Evolutionary conservation across 2,329 filamentous ascomycete species (phyloP).

Genomic region (Ceratocystis harringtonii): DNA sequence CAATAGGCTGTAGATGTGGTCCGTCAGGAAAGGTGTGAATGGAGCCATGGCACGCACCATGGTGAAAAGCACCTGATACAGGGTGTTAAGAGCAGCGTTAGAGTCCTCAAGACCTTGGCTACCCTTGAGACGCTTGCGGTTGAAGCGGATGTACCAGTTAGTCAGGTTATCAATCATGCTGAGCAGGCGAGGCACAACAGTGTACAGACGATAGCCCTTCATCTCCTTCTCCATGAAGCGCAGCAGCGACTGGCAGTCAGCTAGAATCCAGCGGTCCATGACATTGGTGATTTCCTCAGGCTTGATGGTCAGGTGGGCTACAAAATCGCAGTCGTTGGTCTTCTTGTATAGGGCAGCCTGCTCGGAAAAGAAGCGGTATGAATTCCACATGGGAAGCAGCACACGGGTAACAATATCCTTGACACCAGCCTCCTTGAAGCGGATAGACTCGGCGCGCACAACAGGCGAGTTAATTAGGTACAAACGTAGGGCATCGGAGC

Average conservation of each 20-base stretch:
- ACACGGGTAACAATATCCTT: constrained; percentile 21
- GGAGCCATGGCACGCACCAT: constrained; percentile 67
- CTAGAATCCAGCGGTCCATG: constrained; percentile 92
- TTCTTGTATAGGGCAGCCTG: constrained; percentile 20
- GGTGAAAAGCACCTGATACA: constrained; percentile 79
- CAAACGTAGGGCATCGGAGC: constrained; percentile 22
- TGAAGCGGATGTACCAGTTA: constrained; percentile 89
- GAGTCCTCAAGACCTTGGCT: constrained; percentile 56
- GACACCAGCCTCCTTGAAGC: constrained; percentile 22
- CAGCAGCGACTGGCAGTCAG: constrained; percentile 77
- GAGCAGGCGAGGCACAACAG: constrained; percentile 64
- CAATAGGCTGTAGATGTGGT: constrained; percentile 74
- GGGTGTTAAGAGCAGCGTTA: constrained; percentile 66
- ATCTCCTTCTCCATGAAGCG: constrained; percentile 91
- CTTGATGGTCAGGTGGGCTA: constrained; percentile 17
- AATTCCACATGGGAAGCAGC: constrained; percentile 22
- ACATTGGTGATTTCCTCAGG: constrained; percentile 31
- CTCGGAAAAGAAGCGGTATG: constrained; percentile 22
- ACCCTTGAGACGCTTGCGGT: constrained; percentile 70
- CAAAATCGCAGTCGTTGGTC: constrained; percentile 19
- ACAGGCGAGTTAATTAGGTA: constrained; percentile 23
- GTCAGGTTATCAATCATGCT: constrained; percentile 71
- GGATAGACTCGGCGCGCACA: constrained; percentile 21
- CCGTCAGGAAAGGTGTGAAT: constrained; percentile 80
- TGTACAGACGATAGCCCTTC: constrained; percentile 63